Base-by-base conservation (phyloP, 441 rosid species). In the Kokia cookei region DNA sequence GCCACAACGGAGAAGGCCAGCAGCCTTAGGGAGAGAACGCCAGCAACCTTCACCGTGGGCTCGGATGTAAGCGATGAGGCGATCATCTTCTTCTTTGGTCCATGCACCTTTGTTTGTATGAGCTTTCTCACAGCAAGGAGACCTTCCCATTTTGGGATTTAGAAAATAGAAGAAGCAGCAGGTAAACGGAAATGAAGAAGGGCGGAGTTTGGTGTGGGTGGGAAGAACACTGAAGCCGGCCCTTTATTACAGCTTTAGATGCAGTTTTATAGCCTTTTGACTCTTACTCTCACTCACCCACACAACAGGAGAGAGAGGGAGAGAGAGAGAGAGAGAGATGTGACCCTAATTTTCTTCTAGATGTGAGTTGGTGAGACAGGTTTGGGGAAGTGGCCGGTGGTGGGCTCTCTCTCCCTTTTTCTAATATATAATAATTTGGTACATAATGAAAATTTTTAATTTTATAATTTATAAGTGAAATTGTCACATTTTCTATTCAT, bases 21-120 rank as follows among this genome's bases (percentile, higher is more conserved):
- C 98, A 4, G 98, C 90, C 85, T 94, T 94, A n/a, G 98, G 98
- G 17, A 94, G 96, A 40, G 98, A 94, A 55, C 98, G 84, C 98
- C 98, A 94, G 75, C 97, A 94, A 19, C 98, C 98, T 79, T 94
- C 97, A 1, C 98, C 98, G 14, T 94, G 97, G 59, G 95, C 87
- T 81, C 89, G 83, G 63, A 94, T 94, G 77, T 94, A 94, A 61
- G 93, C 82, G 66, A 90, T 78, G 73, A 94, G 96, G 27, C 94
- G 87, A 82, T 92, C 97, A 27, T 94, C 98, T 72, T 94, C 98
- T 82, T 94, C 98, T 71, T 92, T 94, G 43, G 98, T 92, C 98
- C 98, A 94, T 22, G 98, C 97, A 43, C 98, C 98, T 84, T 92
- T 94, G 90, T 94, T 94, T 19, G 98, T 94, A 80, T 94, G 97